These are phyloP conservation scores for Abelmoschus esculentus DNA, from an alignment of 345 rosid species.

Conservation along the genomic window DNA sequence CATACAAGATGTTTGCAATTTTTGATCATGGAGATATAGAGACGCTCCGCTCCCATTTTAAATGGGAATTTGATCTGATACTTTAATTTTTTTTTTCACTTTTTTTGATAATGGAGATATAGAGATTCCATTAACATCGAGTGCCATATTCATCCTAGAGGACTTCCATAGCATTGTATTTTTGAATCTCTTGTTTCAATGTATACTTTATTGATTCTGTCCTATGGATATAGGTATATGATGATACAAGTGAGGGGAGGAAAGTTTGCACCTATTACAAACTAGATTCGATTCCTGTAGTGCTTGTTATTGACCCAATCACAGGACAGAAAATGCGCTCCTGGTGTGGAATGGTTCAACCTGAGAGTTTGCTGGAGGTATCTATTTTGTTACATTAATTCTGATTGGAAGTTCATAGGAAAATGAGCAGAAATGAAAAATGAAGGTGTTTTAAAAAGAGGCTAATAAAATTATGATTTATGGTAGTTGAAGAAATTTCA, in stretches of 20 bases:
- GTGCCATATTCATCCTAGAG: neutral
- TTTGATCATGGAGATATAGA: neutral
- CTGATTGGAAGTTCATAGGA: neutral
- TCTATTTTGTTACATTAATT: neutral
- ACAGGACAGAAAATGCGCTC: conserved; percentile 90
- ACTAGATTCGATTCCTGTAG: conserved; percentile 76
- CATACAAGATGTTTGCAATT: neutral
- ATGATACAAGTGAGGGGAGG: conserved; percentile 84
- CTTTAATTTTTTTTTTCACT: neutral
- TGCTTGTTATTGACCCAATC: conserved; percentile 91
- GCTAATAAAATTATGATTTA: neutral
- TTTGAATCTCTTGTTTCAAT: neutral
- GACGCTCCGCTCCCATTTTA: neutral
- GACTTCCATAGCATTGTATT: neutral
- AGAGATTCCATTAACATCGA: neutral
- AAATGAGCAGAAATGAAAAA: neutral
- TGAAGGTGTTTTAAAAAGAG: neutral
- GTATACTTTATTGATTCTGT: neutral
- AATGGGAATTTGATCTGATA: neutral
- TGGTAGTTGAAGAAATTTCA: neutral
- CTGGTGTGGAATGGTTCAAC: conserved; percentile 92
- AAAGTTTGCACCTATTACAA: conserved; percentile 91
- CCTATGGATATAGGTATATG: conserved; percentile 49
- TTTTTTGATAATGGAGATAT: too few relatives aligned
- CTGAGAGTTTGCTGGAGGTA: conserved; percentile 87